A percentile compares a stretch with the other conserved stretches of the same genome.
These are phyloP conservation scores for Stipa capillata DNA, from an alignment of 176 grass and related monocot species.

Conservation along the genomic window DNA sequence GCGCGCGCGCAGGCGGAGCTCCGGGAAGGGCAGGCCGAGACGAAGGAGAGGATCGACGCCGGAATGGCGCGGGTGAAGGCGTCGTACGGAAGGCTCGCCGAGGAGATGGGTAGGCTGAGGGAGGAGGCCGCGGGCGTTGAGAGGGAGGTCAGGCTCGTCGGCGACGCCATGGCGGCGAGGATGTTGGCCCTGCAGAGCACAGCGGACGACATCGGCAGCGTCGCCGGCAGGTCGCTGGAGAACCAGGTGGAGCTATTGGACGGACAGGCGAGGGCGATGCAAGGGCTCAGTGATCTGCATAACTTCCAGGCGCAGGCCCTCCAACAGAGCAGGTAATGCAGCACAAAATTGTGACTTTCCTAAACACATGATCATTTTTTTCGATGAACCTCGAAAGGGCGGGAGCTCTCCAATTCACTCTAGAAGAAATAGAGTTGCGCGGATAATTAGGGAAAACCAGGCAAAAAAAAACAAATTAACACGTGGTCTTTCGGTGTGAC, in stretches of 20 bases:
- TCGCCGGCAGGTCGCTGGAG: conserved; percentile 38
- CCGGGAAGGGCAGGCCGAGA: conserved; percentile 36
- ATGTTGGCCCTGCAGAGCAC: conserved; percentile 47
- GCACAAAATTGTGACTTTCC: too few relatives aligned
- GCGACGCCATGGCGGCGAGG: conserved; percentile 43
- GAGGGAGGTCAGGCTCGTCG: conserved; percentile 32
- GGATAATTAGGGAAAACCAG: too few relatives aligned
- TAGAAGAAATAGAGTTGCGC: too few relatives aligned
- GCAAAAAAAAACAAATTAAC: too few relatives aligned
- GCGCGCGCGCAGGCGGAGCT: conserved; percentile 35
- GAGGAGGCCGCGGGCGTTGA: conserved; percentile 34
- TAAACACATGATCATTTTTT: too few relatives aligned
- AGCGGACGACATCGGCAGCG: conserved; percentile 39
- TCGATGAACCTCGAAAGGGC: too few relatives aligned
- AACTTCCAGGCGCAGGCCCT: conserved; percentile 38
- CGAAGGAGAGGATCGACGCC: conserved; percentile 27
- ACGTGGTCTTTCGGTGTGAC: too few relatives aligned
- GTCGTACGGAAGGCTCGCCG: conserved; percentile 33
- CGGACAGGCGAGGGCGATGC: conserved; percentile 25
- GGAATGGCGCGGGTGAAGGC: too few relatives aligned
- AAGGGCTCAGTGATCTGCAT: conserved; percentile 30
- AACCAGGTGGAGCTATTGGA: conserved; percentile 48
- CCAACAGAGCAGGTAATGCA: conserved; percentile 44
- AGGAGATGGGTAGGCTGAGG: conserved; percentile 37
- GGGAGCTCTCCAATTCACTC: too few relatives aligned